Conservation (phyloP, 805 yeast genomes). For the Kazachstania africana region DNA sequence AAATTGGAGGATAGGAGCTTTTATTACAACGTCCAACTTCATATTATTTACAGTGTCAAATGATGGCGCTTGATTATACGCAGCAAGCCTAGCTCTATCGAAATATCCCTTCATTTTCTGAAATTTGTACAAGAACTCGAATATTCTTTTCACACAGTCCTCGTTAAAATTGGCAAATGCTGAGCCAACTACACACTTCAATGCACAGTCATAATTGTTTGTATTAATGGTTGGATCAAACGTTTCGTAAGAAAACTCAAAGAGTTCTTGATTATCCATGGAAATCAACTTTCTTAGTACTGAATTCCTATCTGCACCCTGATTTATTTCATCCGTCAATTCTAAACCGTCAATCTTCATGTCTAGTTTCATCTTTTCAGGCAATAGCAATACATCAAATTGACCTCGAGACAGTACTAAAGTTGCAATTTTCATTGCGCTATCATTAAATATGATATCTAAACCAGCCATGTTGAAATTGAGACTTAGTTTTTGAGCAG, state of each 20-base stretch:
- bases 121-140: slow-evolving; percentile 60
- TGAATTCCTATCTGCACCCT: slow-evolving; percentile 48
- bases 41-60: slow-evolving; percentile 41
- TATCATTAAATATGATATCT: slow-evolving; percentile 67
- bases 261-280: slow-evolving; percentile 66
- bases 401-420: slow-evolving; percentile 63
- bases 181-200: slow-evolving; percentile 49
- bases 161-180: slow-evolving; percentile 70
- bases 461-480: slow-evolving; percentile 61
- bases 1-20: slow-evolving; percentile 76
- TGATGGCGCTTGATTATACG: slow-evolving; percentile 68
- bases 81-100: slow-evolving; percentile 81
- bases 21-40: slow-evolving; percentile 57
- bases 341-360: slow-evolving; percentile 71
- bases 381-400: slow-evolving; percentile 51
- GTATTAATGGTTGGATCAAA: slow-evolving; percentile 44
- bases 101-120: slow-evolving; percentile 79
- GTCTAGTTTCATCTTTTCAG: slow-evolving; percentile 63
- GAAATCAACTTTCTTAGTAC: slow-evolving; percentile 53
- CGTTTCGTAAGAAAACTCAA: slow-evolving; percentile 77
- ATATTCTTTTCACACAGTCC: slow-evolving; percentile 58
- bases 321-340: slow-evolving; percentile 63
- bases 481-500: slow-evolving; percentile 69
- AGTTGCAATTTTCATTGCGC: slow-evolving; percentile 71
- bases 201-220: slow-evolving; percentile 32